These are phyloP conservation scores for Omphalotus guepiniiformis DNA, from an alignment of 768 basidiomycete species.

Conservation along the genomic window DNA sequence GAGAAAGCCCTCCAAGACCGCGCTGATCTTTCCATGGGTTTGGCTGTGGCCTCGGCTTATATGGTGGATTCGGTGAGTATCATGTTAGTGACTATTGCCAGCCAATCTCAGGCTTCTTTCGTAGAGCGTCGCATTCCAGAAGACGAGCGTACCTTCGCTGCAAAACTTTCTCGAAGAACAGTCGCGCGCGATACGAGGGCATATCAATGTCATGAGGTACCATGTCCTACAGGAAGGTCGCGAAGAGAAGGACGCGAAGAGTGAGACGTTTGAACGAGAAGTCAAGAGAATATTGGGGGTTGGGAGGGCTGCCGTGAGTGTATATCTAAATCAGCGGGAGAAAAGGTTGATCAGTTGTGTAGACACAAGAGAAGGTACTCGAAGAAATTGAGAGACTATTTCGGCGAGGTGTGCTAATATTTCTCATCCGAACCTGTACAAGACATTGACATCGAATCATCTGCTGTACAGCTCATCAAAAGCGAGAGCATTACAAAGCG, in stretches of 20 bases:
- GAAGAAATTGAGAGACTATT: not conserved
- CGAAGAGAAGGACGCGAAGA: not conserved
- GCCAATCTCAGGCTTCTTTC: not conserved
- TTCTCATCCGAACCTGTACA: not conserved
- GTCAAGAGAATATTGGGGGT: not conserved
- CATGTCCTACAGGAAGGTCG: not conserved
- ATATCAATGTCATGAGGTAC: not conserved
- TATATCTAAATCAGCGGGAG: not conserved
- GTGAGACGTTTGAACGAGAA: not conserved
- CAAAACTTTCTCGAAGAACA: not conserved
- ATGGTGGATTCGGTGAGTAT: not conserved
- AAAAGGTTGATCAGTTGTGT: not conserved
- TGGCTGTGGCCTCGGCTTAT: not conserved
- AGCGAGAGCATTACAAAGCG: not conserved
- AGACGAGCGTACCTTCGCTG: not conserved
- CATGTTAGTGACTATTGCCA: not conserved
- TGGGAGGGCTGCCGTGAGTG: not conserved
- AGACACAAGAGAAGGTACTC: constrained; percentile 1
- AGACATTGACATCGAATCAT: not conserved
- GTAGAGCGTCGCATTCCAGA: not conserved
- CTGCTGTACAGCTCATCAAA: not conserved
- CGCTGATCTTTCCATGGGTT: not conserved
- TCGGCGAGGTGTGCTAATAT: not conserved
- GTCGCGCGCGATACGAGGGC: not conserved
- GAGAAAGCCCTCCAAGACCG: not conserved